Evolutionary conservation across 2,329 filamentous ascomycete genomes (phyloP).

Genomic region (Lasiodiplodia hormozganensis): DNA sequence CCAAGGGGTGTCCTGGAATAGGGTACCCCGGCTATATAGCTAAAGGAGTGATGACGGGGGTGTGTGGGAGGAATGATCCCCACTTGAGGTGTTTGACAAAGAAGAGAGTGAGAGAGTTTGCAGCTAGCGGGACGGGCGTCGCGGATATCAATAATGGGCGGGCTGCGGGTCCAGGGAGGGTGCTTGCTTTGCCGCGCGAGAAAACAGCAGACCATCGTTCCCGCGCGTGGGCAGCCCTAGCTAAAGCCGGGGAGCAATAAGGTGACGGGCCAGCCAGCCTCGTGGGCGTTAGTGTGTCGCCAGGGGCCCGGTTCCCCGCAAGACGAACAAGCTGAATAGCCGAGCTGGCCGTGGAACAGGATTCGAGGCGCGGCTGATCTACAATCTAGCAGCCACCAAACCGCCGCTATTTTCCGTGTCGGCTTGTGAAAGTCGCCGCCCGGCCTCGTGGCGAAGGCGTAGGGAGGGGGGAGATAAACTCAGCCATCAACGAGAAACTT

Average conservation of each 20-base stretch:
- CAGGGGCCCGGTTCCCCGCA: conserved; percentile 10
- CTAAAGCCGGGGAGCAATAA: neutral
- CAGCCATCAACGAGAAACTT: too few species aligned
- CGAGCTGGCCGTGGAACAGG: neutral
- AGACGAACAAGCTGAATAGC: conserved; percentile 1
- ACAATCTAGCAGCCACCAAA: neutral
- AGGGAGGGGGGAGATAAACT: too few species aligned
- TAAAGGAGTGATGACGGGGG: neutral
- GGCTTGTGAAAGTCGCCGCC: neutral
- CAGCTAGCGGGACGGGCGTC: neutral
- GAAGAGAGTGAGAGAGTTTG: neutral
- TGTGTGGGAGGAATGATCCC: neutral
- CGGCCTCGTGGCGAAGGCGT: too few species aligned
- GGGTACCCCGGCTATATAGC: neutral
- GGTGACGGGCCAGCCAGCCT: neutral
- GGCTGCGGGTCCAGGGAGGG: neutral
- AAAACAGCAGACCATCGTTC: too few species aligned
- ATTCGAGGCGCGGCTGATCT: conserved; percentile 12
- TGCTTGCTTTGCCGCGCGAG: neutral
- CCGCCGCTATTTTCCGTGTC: neutral
- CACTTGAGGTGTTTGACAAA: neutral
- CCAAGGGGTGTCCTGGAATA: neutral
- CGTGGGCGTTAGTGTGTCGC: neutral
- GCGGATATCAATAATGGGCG: neutral
- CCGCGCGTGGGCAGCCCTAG: neutral